A percentile compares a stretch with the other conserved stretches of the same genome.
phyloP scores from a whole-genome alignment of 768 basidiomycete species.

The Mycena chlorophos region DNA sequence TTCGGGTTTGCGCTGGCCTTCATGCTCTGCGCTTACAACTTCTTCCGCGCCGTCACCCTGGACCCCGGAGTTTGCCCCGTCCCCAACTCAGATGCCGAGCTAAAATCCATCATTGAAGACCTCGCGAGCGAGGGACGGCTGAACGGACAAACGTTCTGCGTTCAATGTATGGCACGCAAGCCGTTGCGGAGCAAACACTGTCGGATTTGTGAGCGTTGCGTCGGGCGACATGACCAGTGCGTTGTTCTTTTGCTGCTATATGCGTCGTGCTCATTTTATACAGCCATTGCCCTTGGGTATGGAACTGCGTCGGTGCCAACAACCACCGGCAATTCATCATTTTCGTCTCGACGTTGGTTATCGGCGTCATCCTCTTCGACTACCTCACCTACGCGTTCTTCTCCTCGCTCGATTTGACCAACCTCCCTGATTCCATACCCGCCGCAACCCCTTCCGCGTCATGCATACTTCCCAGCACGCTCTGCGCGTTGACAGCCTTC shows the following conservation, averaged over 20 bases:
- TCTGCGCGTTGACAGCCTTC: conserved; percentile 70
- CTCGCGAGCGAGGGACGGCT: conserved; percentile 83
- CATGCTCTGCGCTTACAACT: conserved; percentile 80
- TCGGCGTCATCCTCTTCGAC: conserved; percentile 79
- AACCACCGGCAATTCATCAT: conserved; percentile 96
- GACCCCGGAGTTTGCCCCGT: conserved; percentile 89
- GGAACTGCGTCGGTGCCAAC: conserved; percentile 95
- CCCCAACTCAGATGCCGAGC: conserved; percentile 77
- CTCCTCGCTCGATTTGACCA: conserved; percentile 28
- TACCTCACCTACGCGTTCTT: conserved; percentile 63
- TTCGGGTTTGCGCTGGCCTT: conserved; percentile 71
- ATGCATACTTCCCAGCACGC: conserved; percentile 63
- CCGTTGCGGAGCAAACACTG: conserved; percentile 95
- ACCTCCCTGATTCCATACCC: conserved; percentile 24
- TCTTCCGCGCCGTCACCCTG: conserved; percentile 84
- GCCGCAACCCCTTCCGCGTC: conserved; percentile 49
- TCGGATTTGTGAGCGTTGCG: conserved; percentile 85
- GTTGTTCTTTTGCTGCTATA: conserved; percentile 31
- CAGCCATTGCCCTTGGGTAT: conserved; percentile 98
- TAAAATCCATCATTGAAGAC: conserved; percentile 74
- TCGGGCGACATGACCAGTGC: conserved; percentile 91
- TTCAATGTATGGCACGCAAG: conserved; percentile 92
- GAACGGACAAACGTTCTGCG: conserved; percentile 96
- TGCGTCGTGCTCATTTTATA: neutral
- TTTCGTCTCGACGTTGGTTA: conserved; percentile 85